Evolutionary conservation across 495 filamentous ascomycete species (phyloP), one percentile per base, ranked within the genome.

Genomic region (Penicillium waksmanii): DNA sequence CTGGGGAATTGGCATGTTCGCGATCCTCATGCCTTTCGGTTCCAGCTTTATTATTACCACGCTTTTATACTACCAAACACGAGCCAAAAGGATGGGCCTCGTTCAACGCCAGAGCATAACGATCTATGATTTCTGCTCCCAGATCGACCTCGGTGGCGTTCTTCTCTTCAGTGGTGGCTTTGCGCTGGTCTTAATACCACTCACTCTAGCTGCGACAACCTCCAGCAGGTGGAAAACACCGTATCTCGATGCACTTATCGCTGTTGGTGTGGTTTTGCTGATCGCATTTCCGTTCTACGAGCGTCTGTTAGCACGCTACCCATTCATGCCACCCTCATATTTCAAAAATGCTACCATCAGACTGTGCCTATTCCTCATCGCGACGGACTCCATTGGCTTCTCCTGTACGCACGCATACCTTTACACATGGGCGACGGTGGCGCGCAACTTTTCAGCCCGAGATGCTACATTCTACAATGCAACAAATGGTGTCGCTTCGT

Each of bases 1-100:
- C 23, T 82, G 79, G 79, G 77, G 78, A 13, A 80, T 80, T 46
- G 79, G 79, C 57, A 80, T 82, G 75, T 71, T 80, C 10, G 79
- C 76, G 17, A 79, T 82, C 27, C 61, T 82, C 36, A 78, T 79
- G 75, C 79, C 78, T 0, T 75, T 79, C 47, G 73, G 77, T 35
- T 75, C 79, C 6, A 75, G 70, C 59, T 74, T 78, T 57, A 78
- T 82, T 44, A 73, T 81, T 56, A 69, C 67, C 44, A 81, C 78
- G 1, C 68, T 82, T 7, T 60, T 80, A 11, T 74, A 75, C 48
- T 80, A 74, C 58, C 75, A 80, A 58, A 49, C 54, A 2, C 66
- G 69, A 18, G 78, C 78, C 13, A 68, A 72, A 51, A 69, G 62
- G 42, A 51, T 67, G 9, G 73, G 77, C 0, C 64, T 79, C 13